Evolutionary conservation across 192 early-diverging fungal genomes (phyloP).

Genomic region (Diversispora epigaea): DNA sequence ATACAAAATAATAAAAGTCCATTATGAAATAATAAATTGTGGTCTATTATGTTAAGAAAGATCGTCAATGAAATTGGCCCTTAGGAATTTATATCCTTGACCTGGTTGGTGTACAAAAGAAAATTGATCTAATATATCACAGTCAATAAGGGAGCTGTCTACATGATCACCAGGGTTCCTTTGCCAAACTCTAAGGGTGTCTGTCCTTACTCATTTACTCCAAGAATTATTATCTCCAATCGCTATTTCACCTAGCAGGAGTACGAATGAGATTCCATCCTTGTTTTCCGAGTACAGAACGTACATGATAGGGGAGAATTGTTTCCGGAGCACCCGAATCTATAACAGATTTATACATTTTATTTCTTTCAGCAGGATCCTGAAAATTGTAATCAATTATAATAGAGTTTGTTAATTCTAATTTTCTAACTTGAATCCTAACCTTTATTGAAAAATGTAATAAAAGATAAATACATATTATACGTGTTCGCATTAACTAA

Average conservation of each 20-base stretch:
- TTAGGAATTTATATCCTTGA: background rate
- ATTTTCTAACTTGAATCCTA: conserved; percentile 11
- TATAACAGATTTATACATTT: conserved; percentile 8
- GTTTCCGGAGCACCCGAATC: conserved; percentile 16
- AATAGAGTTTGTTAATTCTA: conserved; percentile 7
- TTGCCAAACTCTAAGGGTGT: too few species aligned
- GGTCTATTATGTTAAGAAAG: too few species aligned
- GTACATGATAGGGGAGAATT: conserved; percentile 2
- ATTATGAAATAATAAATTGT: too few species aligned
- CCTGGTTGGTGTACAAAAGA: too few species aligned
- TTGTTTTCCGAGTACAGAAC: background rate
- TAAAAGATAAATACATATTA: background rate
- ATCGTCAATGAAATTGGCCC: background rate
- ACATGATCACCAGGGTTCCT: background rate
- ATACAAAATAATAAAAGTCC: too few species aligned
- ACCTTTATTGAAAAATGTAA: too few species aligned
- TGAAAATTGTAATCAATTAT: conserved; percentile 17
- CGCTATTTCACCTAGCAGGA: background rate
- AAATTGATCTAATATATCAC: background rate
- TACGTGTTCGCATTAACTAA: background rate
- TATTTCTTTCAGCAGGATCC: background rate
- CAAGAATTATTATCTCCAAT: conserved; percentile 10
- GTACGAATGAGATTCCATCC: background rate
- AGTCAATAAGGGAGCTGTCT: conserved; percentile 1
- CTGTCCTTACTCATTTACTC: conserved; percentile 3